These are phyloP conservation scores for Colletotrichum sp. DNA, from an alignment of 2,329 filamentous ascomycete species.

Conservation along the genomic window DNA sequence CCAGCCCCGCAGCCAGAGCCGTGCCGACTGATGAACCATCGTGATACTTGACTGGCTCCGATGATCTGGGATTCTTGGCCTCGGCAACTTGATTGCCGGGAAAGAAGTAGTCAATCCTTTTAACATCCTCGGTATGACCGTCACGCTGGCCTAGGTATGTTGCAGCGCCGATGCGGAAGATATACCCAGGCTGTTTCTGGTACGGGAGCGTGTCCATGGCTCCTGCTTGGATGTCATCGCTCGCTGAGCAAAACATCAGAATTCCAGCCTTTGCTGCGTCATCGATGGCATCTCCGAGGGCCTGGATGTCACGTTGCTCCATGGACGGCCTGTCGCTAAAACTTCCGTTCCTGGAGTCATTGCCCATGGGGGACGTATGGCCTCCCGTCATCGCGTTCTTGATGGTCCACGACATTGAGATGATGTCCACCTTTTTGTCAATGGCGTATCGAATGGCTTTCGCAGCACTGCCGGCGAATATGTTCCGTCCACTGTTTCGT, in stretches of 20 bases:
- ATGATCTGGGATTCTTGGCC: not conserved
- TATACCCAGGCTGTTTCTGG: not conserved
- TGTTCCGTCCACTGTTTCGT: not conserved
- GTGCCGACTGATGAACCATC: not conserved
- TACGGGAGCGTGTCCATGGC: not conserved
- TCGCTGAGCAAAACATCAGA: not conserved
- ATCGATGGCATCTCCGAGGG: not conserved
- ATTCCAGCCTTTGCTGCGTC: not conserved
- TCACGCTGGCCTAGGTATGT: not conserved
- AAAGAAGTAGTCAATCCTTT: not conserved
- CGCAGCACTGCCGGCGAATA: not conserved
- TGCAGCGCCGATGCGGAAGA: not conserved
- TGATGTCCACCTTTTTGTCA: not conserved
- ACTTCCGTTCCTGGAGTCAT: not conserved
- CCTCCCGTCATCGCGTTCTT: not conserved
- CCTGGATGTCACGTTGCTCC: not conserved
- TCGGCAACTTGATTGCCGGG: not conserved
- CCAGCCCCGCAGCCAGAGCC: not conserved
- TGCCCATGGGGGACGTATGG: not conserved
- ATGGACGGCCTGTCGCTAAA: not conserved
- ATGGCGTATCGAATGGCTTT: not conserved
- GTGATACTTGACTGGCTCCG: not conserved
- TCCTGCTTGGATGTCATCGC: not conserved
- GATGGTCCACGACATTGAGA: not conserved
- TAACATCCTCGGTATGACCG: not conserved